A percentile compares a stretch with the other conserved stretches of the same genome.
These are phyloP conservation scores for Debaryomyces udenii DNA, from an alignment of 1,139 yeast species.

Conservation along the genomic window DNA sequence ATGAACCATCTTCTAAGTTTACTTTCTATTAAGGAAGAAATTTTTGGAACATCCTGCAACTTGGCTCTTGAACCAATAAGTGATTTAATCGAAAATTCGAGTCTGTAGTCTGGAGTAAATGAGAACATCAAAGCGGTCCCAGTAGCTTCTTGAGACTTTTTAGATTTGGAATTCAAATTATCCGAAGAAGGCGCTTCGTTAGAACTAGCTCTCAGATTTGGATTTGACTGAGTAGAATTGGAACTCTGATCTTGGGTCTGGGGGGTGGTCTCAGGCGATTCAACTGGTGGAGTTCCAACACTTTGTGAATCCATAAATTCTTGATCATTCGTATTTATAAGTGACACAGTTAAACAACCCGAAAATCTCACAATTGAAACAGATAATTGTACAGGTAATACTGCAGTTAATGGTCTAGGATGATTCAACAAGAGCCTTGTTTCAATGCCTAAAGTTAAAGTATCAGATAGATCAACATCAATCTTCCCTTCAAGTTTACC, in stretches of 20 bases:
- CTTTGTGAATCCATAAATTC: conserved; percentile 25
- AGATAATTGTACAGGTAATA: conserved; percentile 77
- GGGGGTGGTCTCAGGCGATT: background rate
- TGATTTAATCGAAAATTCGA: conserved; percentile 85
- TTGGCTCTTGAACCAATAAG: conserved; percentile 91
- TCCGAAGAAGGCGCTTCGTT: background rate
- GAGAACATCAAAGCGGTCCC: conserved; percentile 84
- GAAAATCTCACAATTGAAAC: conserved; percentile 91
- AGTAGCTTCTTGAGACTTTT: conserved; percentile 20
- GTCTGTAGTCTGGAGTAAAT: conserved; percentile 84
- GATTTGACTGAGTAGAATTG: background rate
- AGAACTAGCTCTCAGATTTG: conserved; percentile 8
- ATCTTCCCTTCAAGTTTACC: conserved; percentile 85
- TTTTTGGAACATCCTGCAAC: conserved; percentile 90
- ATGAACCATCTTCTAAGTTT: conserved; percentile 86
- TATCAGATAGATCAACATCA: conserved; percentile 90
- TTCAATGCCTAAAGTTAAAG: conserved; percentile 85
- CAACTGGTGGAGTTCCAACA: conserved; percentile 2
- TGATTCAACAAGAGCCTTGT: conserved; percentile 80
- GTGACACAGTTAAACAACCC: conserved; percentile 86
- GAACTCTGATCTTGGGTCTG: background rate
- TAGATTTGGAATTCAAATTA: conserved; percentile 3
- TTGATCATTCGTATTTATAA: conserved; percentile 55
- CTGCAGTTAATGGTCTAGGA: conserved; percentile 84
- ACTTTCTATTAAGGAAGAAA: conserved; percentile 80